These are phyloP conservation scores for Desmodesmus armatus DNA, from an alignment of 139 green algal species.

Conservation along the genomic window DNA sequence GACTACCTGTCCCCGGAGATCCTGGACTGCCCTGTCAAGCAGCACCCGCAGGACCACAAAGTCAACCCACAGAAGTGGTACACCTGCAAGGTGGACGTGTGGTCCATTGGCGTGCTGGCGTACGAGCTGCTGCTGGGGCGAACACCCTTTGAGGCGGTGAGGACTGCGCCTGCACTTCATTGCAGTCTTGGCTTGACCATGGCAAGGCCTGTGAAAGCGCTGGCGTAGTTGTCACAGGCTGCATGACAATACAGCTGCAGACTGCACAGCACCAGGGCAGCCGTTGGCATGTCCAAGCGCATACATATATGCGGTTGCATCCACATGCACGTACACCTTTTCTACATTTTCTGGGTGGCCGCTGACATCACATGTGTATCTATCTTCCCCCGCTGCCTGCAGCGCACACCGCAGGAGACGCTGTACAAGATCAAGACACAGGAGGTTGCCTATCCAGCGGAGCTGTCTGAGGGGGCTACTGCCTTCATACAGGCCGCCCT, in stretches of 20 bases:
- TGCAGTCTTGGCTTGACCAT: too few species aligned
- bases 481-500: constrained; percentile 46
- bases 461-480: constrained; percentile 39
- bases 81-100: constrained; percentile 71
- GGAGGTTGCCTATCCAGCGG: constrained; percentile 50
- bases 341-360: too few species aligned
- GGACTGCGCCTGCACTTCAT: neutral
- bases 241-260: too few species aligned
- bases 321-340: too few species aligned
- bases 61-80: constrained; percentile 60
- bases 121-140: constrained; percentile 70
- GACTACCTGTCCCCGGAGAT: constrained; percentile 81
- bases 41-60: constrained; percentile 70
- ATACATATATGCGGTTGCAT: too few species aligned
- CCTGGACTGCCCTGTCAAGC: constrained; percentile 70
- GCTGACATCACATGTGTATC: too few species aligned
- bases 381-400: neutral
- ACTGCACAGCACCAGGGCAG: too few species aligned
- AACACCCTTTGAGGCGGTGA: constrained; percentile 68
- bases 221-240: too few species aligned
- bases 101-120: constrained; percentile 66
- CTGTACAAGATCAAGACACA: constrained; percentile 60
- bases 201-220: too few species aligned
- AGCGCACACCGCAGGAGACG: constrained; percentile 59
- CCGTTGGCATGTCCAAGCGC: too few species aligned